Evolutionary conservation across 2,329 filamentous ascomycete species (phyloP), one percentile per base, ranked within the genome.

Genomic region (Hypoxylon sp.): DNA sequence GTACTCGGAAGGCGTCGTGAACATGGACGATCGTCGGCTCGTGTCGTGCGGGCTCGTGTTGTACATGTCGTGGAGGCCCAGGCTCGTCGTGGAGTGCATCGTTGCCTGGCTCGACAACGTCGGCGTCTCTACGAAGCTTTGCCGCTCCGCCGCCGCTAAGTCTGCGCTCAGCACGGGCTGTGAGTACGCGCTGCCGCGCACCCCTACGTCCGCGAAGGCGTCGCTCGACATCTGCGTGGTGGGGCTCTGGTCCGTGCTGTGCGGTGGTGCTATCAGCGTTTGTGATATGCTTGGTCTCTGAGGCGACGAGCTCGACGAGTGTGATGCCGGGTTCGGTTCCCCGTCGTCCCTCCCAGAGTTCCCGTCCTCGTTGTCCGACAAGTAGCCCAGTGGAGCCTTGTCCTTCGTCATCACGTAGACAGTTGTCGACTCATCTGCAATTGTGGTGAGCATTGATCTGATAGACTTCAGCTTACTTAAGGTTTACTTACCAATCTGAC

Each of bases 341-440:
- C 79, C 77, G 13, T 79, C 78, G 21, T 79, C 78, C 48, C 78
- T 75, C 45, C 73, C 70, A 2, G 74, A 68, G 8, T 68, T 73
- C 8, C 75, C 74, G 15, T 77, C 73, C 4, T 84, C 82, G 18
- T 77, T 78, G 17, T 83, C 81, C 1, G 79, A 81, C 11, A 73
- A 67, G 46, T 78, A 81, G 23, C 74, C 77, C 42, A 83, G 79
- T 3, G 76, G 74, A 5, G 79, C 70, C 60, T 82, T 81, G 60
- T 84, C 81, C 50, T 83, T 81, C 2, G 79, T 76, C 74, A 80
- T 81, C 40, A 85, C 79, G 47, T 77, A 79, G 15, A 84, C 74
- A 11, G 51, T 38, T 35, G 41, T 67, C 18, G 58, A 35, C 4
- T 70, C 79, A 67, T 84, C 83, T 85, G 47, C 3, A 11, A 27